These are phyloP conservation scores for Oryza rufipogon DNA, from an alignment of 176 grass and related monocot species.

Conservation along the genomic window DNA sequence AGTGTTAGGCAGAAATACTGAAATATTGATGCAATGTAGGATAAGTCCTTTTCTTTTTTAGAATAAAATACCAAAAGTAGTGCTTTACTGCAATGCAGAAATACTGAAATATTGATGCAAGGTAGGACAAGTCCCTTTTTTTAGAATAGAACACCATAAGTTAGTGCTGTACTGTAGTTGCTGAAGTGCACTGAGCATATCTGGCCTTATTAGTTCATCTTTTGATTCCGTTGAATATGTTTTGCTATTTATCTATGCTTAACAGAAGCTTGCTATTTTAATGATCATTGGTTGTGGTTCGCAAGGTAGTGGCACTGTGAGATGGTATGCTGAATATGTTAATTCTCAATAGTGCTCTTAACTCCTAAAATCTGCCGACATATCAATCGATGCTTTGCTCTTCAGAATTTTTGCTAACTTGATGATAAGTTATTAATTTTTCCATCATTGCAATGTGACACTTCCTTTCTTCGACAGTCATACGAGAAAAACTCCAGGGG, in stretches of 20 bases:
- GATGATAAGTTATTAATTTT: conserved; percentile 19
- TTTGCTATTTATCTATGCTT: not conserved
- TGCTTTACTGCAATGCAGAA: not conserved
- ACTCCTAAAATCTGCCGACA: not conserved
- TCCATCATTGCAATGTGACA: conserved; percentile 1
- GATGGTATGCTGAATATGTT: not conserved
- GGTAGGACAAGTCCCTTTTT: conserved; percentile 5
- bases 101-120: not conserved
- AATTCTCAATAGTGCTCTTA: conserved; percentile 13
- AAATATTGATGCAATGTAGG: not conserved
- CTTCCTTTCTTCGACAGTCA: conserved; percentile 47
- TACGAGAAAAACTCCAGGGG: conserved; percentile 87
- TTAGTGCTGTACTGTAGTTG: no score
- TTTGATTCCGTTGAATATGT: conserved; percentile 20
- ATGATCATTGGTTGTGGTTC: not conserved
- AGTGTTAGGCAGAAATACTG: not conserved
- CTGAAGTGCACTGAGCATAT: not conserved
- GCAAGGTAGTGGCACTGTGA: not conserved
- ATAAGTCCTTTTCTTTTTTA: not conserved
- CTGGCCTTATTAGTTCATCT: conserved; percentile 18
- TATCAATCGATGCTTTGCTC: not conserved
- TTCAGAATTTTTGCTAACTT: conserved; percentile 21
- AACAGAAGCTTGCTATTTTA: not conserved
- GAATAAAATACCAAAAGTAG: not conserved
- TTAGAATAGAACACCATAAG: not conserved